These are phyloP conservation scores for Pluteus cervinus DNA, from an alignment of 768 basidiomycete genomes.

Conservation along the genomic window DNA sequence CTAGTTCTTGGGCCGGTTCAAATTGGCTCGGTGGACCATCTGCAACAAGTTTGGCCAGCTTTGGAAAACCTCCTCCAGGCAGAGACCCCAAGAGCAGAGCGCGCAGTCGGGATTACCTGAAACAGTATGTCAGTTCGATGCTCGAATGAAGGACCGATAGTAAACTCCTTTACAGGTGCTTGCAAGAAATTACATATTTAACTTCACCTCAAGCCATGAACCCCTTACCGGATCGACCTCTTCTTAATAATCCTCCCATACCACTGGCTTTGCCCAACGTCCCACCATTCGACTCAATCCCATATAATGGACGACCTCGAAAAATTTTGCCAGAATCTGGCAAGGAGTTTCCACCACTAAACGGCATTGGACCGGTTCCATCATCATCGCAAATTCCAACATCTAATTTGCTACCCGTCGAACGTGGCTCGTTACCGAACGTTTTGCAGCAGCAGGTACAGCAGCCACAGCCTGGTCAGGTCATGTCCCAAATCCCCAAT, in stretches of 20 bases:
- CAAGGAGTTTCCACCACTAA: constrained; percentile 65
- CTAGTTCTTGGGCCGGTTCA: constrained; percentile 50
- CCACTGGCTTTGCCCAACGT: constrained; percentile 65
- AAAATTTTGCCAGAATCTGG: constrained; percentile 72
- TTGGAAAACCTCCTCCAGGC: constrained; percentile 70
- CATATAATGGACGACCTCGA: constrained; percentile 74
- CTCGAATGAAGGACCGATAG: constrained; percentile 5
- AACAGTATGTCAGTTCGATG: constrained; percentile 60
- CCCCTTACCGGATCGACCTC: constrained; percentile 83
- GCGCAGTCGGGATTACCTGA: constrained; percentile 92
- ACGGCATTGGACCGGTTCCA: constrained; percentile 50
- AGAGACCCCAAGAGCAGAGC: constrained; percentile 96
- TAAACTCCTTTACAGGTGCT: constrained; percentile 52
- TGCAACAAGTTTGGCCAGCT: constrained; percentile 35
- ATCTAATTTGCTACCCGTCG: constrained; percentile 31
- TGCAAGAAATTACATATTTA: constrained; percentile 97
- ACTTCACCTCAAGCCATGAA: constrained; percentile 98
- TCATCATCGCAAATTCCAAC: constrained; percentile 42
- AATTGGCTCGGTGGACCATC: constrained; percentile 43
- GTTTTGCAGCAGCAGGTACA: constrained; percentile 36
- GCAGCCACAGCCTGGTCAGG: constrained; percentile 28
- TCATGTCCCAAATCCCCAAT: constrained; percentile 26
- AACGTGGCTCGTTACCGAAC: constrained; percentile 42
- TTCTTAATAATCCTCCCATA: constrained; percentile 59
- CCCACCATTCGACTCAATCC: constrained; percentile 66